A percentile compares a stretch with the other conserved stretches of the same genome.
phyloP scores from a whole-genome alignment of 345 rosid species.

The Eucalyptus urophylla region DNA sequence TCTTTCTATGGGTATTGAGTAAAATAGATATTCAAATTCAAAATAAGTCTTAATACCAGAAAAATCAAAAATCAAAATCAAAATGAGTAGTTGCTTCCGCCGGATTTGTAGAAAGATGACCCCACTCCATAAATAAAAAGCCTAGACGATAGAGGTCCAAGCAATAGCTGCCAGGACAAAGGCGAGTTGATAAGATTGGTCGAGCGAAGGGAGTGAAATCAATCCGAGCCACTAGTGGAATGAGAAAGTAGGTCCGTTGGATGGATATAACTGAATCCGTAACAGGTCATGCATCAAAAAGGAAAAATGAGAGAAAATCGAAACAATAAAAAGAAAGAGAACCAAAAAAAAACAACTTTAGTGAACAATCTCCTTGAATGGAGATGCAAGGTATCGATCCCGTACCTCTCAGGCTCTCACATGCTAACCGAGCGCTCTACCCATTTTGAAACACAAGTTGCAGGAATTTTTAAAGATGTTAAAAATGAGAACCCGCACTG shows the following conservation, averaged over 20 bases:
- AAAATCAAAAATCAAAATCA: background rate
- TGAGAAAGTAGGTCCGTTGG: no score
- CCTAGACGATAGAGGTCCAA: background rate
- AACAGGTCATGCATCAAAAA: no score
- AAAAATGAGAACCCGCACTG: background rate
- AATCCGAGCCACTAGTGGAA: no score
- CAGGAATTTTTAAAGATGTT: no score
- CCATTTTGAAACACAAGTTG: background rate
- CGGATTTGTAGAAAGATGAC: background rate
- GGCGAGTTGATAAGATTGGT: no score
- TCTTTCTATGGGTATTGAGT: background rate
- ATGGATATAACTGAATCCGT: no score
- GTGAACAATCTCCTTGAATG: background rate
- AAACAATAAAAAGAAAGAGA: no score
- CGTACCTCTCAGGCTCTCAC: conserved; percentile 47
- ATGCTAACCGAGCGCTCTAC: conserved; percentile 61
- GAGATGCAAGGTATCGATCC: conserved; percentile 11
- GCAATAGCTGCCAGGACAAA: no score
- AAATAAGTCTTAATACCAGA: background rate
- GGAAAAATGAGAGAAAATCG: no score
- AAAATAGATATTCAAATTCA: background rate
- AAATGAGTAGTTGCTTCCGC: background rate
- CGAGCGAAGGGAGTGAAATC: no score
- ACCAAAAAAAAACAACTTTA: background rate
- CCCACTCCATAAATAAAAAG: background rate